Evolutionary conservation across 1,284 basidiomycete species (phyloP).

Genomic region (Cryptococcus hybrid): DNA sequence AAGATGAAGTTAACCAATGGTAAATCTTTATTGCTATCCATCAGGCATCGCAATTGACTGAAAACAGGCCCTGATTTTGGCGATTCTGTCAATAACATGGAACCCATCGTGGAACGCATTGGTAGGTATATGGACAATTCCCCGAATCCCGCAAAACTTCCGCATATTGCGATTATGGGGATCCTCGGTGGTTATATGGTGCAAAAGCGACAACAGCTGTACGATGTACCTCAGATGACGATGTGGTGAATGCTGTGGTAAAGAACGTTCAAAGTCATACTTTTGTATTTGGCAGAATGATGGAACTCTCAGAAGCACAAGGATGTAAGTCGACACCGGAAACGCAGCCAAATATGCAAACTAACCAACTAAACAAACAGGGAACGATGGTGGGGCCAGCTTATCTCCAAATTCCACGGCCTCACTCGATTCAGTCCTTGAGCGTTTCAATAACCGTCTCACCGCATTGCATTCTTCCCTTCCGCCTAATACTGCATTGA

Average conservation of each 20-base stretch:
- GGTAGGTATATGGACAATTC: constrained; percentile 48
- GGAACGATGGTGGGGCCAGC: constrained; percentile 3
- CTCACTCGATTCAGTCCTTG: constrained; percentile 24
- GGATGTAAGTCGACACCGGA: constrained; percentile 63
- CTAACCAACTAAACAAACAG: background rate
- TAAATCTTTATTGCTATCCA: constrained; percentile 23
- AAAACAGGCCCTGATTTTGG: constrained; percentile 69
- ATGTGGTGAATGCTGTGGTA: constrained; percentile 63
- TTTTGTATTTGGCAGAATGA: constrained; percentile 77
- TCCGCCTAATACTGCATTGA: constrained; percentile 71
- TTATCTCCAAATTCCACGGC: constrained; percentile 20
- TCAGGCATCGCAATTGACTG: background rate
- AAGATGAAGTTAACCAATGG: constrained; percentile 74
- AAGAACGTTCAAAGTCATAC: constrained; percentile 65
- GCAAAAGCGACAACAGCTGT: constrained; percentile 72
- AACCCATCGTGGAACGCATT: constrained; percentile 83
- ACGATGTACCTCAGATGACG: constrained; percentile 69
- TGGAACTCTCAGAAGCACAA: constrained; percentile 67
- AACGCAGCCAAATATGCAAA: background rate
- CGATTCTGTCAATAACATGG: constrained; percentile 69
- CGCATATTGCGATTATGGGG: constrained; percentile 80
- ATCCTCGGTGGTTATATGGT: constrained; percentile 75
- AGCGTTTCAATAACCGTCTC: constrained; percentile 62
- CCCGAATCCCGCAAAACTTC: constrained; percentile 54
- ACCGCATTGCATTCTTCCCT: constrained; percentile 63